Evolutionary conservation across 2,329 filamentous ascomycete genomes (phyloP), one percentile per base, ranked within the genome.

Genomic region (Phialophora macrospora): DNA sequence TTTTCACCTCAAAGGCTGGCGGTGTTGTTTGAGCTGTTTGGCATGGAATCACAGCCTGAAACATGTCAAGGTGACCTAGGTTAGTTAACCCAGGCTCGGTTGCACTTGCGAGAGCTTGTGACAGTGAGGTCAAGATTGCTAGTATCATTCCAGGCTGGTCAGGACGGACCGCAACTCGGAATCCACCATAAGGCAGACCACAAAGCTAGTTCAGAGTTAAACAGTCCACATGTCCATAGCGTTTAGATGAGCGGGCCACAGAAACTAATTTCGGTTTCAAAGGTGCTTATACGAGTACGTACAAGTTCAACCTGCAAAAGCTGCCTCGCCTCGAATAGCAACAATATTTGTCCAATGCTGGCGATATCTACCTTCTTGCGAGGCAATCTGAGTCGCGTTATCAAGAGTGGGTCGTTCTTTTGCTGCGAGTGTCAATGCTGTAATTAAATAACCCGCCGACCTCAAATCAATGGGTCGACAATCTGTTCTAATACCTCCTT

Each of bases 11-110:
- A 20, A 48, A 14, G 28, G 20, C n/a, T 7, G 24, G 14, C 20
- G 24, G 44, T 17, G 38, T 20, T 26, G 44, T 20, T 30, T 49
- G 56, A 59, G 38, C 56, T 38, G 28, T 17, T 30, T 57, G 60
- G 60, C 60, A 12, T 51, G 60, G 60, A 63, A 51, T 17, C 60
- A 28, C 60, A 57, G 60, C 60, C 60, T 57, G 60, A 56, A 22
- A 46, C 52, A 11, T 20, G 20, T 28, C 22, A 52, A 4, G n/a
- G 38, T n/a, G 17, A 20, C 5, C 5, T 17, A 8, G 17, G 5
- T n/a, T 7, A 8, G 38, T n/a, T 17, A 44, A 44, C 14, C 38
- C 14, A 44, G 17, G 17, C 20, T 20, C 38, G 38, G 17, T 44
- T 44, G 38, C 6, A 12, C 38, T n/a, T 8, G 17, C 14, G 38